Base-by-base conservation (phyloP, 371 early-diverging fungal species). In the Rhizomucor miehei region DNA sequence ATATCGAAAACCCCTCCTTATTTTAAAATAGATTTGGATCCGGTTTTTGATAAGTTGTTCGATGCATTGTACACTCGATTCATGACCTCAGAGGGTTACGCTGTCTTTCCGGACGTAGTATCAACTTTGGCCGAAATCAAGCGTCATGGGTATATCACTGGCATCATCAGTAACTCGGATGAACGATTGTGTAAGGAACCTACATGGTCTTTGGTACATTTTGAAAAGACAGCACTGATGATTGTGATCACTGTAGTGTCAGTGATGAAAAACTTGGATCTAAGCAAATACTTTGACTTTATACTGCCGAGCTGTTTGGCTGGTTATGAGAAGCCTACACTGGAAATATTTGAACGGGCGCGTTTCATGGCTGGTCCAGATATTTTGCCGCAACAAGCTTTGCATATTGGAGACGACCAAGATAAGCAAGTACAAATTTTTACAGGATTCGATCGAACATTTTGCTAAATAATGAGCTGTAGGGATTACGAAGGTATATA, bases 81-180 rank as follows among this genome's bases (percentile, higher is more conserved):
- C 52, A 62, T 59, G 38, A 65, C 71, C 8, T 60, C 62, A 10
- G 75, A 74, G 24, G 75, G 75, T 3, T 77, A 77, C 57, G 54
- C 66, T 2, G 37, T 72, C 17, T 77, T 72, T 47, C 66, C 62
- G n/a, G 78, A 77, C 54, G 75, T 72, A 10, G 12, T 59, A 0
- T 41, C 37, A 11, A 60, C 72, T 10, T 51, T 77, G 37, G 21
- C 60, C 21, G 62, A 65, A 23, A 44, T 77, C 2, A 62, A 66
- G 19, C 51, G 47, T 10, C 51, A 63, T 12, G 75, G 75, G 11
- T 66, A 68, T 44, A 38, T 54, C 20, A 69, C 74, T 69, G 78
- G 78, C n/a, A 62, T 77, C 2, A 68, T 77, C 10, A 74, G 73
- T 59, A 77, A 77, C 35, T 69, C 72, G 5, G 78, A 77, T 29